A percentile compares a stretch with the other conserved stretches of the same genome.
Evolutionary conservation across 768 basidiomycete genomes (phyloP).

Genomic region (Lactifluus echinatus): DNA sequence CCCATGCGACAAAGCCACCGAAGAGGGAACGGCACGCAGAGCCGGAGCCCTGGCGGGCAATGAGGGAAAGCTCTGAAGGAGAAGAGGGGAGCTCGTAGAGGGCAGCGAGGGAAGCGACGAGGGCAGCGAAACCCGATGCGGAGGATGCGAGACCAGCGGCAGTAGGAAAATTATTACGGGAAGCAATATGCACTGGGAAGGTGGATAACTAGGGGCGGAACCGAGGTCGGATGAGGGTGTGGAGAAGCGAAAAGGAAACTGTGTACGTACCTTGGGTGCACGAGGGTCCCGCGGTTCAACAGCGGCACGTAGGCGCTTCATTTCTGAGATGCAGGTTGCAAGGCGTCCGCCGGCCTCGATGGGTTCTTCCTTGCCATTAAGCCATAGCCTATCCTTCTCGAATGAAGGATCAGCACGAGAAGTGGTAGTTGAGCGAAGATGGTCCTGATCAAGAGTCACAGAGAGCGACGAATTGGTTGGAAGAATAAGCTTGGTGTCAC

Average conservation of each 20-base stretch:
- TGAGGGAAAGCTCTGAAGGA: constrained; percentile 78
- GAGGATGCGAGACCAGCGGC: constrained; percentile 97
- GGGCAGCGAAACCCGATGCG: constrained; percentile 93
- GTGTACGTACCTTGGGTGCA: constrained; percentile 51
- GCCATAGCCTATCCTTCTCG: constrained; percentile 75
- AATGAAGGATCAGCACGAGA: constrained; percentile 76
- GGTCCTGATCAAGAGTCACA: constrained; percentile 93
- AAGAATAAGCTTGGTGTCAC: constrained; percentile 88
- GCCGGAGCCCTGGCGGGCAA: constrained; percentile 95
- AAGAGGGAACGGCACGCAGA: constrained; percentile 97
- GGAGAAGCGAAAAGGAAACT: background rate
- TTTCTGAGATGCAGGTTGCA: constrained; percentile 77
- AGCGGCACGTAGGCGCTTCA: constrained; percentile 67
- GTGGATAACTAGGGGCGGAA: constrained; percentile 46
- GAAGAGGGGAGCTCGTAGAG: constrained; percentile 77
- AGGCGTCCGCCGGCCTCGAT: constrained; percentile 77
- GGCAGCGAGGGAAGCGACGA: constrained; percentile 79
- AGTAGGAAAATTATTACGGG: constrained; percentile 98
- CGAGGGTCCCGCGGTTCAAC: constrained; percentile 64
- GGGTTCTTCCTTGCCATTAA: constrained; percentile 87
- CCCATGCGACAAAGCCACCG: constrained; percentile 96
- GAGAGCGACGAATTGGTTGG: constrained; percentile 99
- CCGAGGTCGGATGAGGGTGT: constrained; percentile 11
- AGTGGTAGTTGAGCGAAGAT: constrained; percentile 88
- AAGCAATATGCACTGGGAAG: constrained; percentile 78